phyloP scores from a whole-genome alignment of 768 basidiomycete species.

The Lentinula guzmanii region DNA sequence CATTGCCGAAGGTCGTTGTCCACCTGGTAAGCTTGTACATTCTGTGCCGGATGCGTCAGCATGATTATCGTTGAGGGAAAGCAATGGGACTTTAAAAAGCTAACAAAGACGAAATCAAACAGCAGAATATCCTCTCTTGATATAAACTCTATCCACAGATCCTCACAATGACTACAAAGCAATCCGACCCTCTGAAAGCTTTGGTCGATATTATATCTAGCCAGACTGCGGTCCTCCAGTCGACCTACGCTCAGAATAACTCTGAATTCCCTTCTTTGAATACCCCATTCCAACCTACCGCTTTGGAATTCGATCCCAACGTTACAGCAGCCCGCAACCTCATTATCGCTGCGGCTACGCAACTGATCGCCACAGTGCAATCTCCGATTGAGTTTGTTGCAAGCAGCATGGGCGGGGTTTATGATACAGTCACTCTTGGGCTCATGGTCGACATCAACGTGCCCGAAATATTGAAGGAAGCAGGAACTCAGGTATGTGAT shows the following conservation, averaged over 20 bases:
- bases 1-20: no score
- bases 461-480: slow-evolving; percentile 27
- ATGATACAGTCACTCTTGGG: slow-evolving; percentile 14
- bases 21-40: no score
- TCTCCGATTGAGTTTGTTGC: slow-evolving; percentile 13
- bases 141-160: no score
- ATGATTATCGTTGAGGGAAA: no score
- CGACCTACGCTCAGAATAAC: background rate
- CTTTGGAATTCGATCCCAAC: background rate
- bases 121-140: no score
- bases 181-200: background rate
- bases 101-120: no score
- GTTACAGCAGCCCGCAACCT: background rate
- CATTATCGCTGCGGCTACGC: slow-evolving; percentile 5
- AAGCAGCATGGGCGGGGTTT: slow-evolving; percentile 10
- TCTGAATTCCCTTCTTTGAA: background rate
- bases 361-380: slow-evolving; percentile 16
- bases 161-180: background rate
- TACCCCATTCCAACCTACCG: background rate
- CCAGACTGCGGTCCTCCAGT: background rate
- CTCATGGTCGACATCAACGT: slow-evolving; percentile 24
- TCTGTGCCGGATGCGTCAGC: no score
- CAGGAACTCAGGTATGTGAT: slow-evolving; percentile 16
- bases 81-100: no score
- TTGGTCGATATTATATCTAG: background rate